Evolutionary conservation across 1,284 basidiomycete genomes (phyloP), one percentile per base, ranked within the genome.

Genomic region (Tylopilus microsporus): DNA sequence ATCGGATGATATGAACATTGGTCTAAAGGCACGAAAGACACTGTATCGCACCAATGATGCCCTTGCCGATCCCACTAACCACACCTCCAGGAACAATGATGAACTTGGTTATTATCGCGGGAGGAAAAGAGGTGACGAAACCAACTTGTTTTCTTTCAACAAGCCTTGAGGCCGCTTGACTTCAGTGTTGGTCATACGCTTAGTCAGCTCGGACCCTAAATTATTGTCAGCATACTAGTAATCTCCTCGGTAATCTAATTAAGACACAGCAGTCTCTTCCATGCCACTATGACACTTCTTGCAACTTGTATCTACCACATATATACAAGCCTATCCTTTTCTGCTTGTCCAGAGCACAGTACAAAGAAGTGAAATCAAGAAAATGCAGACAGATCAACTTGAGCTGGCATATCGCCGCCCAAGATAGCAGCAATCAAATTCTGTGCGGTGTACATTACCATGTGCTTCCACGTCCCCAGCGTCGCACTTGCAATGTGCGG

Each of bases 401-500:
- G 76, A 21, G 82, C 77, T 2, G 82, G 83, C 84, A 89, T 85
- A 5, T 73, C 68, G 46, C 76, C 73, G 6, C 76, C 81, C 37
- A 76, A 70, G 21, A 84, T 62, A 4, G 77, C 88, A 0, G 76
- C 82, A 10, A 91, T 70, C 54, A 87, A 64, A 68, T 92, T 92
- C 55, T 82, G 77, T 5, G 79, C 86, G 1, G 87, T 87, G 46
- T 91, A 74, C 10, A 79, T 82, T 0, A 88, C 91, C 94, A 97
- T 97, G 4, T 80, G 88, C 46, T 82, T 72, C 56, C 95, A 79
- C 12, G 94, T 92, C 74, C 97, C 91, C 18, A 84, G 78, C 30
- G 94, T 95, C 3, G 91, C 94, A 61, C 90, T 93, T 25, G 86
- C 96, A 56, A 98, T 87, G 68, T 98, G 95, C 0, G 96, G 95